phyloP scores from a whole-genome alignment of 2,329 filamentous ascomycete species.

The Botrytis galanthina region DNA sequence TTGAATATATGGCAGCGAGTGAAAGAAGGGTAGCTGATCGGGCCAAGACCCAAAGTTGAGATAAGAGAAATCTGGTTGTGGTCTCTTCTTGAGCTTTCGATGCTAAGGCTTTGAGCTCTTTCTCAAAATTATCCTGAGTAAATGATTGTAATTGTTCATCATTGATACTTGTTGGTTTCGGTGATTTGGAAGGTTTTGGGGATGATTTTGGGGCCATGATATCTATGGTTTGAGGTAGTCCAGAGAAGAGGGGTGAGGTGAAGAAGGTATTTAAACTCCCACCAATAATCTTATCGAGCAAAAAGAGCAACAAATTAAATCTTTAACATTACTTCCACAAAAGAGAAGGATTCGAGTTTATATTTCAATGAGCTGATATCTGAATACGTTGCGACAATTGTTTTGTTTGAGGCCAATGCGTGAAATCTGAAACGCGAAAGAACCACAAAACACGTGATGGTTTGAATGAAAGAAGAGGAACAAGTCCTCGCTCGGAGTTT shows the following conservation, averaged over 20 bases:
- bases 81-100: constrained; percentile 39
- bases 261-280: not conserved
- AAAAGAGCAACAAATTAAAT: not conserved
- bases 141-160: constrained; percentile 21
- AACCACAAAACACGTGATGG: constrained; percentile 18
- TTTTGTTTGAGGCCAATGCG: constrained; percentile 26
- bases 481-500: constrained; percentile 6
- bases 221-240: not conserved
- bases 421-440: constrained; percentile 29
- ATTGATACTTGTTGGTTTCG: not conserved
- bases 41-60: constrained; percentile 34
- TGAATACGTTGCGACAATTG: constrained; percentile 20
- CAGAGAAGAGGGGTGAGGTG: not conserved
- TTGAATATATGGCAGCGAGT: constrained; percentile 62
- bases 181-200: constrained; percentile 22
- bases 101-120: constrained; percentile 38
- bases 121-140: constrained; percentile 40
- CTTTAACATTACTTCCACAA: not conserved
- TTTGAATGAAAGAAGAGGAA: not conserved
- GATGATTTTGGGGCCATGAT: constrained; percentile 27
- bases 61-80: constrained; percentile 32
- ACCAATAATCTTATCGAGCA: not conserved
- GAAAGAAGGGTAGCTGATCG: constrained; percentile 48
- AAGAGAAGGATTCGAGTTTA: not conserved
- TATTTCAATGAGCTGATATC: not conserved